These are phyloP conservation scores for Colletotrichum orchidophilum DNA, from an alignment of 2,329 filamentous ascomycete species.

Conservation along the genomic window DNA sequence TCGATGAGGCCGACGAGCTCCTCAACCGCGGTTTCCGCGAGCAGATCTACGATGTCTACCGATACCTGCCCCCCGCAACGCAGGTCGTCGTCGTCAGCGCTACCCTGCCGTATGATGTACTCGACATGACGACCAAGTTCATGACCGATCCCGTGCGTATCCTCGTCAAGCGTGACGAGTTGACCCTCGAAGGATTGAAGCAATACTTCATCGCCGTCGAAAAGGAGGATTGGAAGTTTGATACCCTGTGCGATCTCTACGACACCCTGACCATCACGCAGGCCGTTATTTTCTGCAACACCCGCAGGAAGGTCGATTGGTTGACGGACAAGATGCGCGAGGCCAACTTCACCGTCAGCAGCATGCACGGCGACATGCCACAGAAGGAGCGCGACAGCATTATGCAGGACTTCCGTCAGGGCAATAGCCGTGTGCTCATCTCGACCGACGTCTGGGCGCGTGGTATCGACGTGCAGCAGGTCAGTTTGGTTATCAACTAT, in stretches of 20 bases:
- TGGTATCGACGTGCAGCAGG: conserved; percentile 98
- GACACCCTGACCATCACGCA: conserved; percentile 98
- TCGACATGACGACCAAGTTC: conserved; percentile 99
- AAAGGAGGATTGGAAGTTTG: conserved; percentile 99
- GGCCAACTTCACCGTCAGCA: conserved; percentile 97
- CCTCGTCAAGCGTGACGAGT: conserved; percentile 96
- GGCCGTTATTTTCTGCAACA: conserved; percentile 99
- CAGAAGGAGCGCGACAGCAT: conserved; percentile 98
- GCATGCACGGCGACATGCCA: conserved; percentile 99
- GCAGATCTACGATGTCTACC: conserved; percentile 99
- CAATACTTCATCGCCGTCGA: conserved; percentile 99
- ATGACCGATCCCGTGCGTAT: conserved; percentile 98
- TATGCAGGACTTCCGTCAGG: conserved; percentile 98
- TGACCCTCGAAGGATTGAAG: conserved; percentile 96
- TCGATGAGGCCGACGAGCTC: conserved; percentile 70
- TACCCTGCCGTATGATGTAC: conserved; percentile 95
- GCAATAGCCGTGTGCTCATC: conserved; percentile 94
- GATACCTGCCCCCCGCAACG: conserved; percentile 93
- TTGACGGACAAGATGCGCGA: conserved; percentile 99
- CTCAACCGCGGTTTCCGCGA: conserved; percentile 96
- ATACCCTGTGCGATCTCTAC: conserved; percentile 98
- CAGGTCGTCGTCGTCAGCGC: conserved; percentile 99
- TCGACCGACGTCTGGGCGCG: conserved; percentile 98
- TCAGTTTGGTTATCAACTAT: conserved; percentile 98
- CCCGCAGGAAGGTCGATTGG: conserved; percentile 98